A percentile compares a stretch with the other conserved stretches of the same genome.
phyloP scores from a whole-genome alignment of 257 asterid genomes.

The Paulownia fortunei region DNA sequence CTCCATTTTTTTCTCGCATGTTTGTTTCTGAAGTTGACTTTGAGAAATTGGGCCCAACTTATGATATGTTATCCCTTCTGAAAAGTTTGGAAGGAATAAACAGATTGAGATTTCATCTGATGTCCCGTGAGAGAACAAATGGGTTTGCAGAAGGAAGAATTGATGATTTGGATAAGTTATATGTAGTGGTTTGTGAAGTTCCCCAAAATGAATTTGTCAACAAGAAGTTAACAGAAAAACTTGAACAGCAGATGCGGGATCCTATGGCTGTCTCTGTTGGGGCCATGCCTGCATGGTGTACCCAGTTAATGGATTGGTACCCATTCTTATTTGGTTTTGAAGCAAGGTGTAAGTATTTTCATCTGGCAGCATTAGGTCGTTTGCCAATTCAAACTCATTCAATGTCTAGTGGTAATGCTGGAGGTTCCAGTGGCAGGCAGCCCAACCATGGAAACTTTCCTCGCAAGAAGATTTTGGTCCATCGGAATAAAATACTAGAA shows the following conservation, averaged over 20 bases:
- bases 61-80: slow-evolving; percentile 73
- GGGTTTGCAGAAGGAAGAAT: slow-evolving; percentile 65
- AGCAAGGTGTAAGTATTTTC: slow-evolving; percentile 82
- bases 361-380: slow-evolving; percentile 65
- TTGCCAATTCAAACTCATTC: slow-evolving; percentile 48
- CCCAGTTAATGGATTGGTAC: slow-evolving; percentile 71
- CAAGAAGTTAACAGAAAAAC: slow-evolving; percentile 82
- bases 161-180: slow-evolving; percentile 50
- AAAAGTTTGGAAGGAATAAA: slow-evolving; percentile 79
- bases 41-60: slow-evolving; percentile 60
- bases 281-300: slow-evolving; percentile 92
- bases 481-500: slow-evolving; percentile 73
- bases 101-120: slow-evolving; percentile 68
- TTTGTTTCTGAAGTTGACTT: slow-evolving; percentile 46
- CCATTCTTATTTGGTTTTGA: slow-evolving; percentile 88
- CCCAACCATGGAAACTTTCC: slow-evolving; percentile 50
- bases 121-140: slow-evolving; percentile 54
- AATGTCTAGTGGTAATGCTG: slow-evolving; percentile 40
- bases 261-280: slow-evolving; percentile 73
- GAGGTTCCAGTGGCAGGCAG: slow-evolving; percentile 55
- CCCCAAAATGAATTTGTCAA: slow-evolving; percentile 75
- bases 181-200: slow-evolving; percentile 44
- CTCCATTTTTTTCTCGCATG: slow-evolving; percentile 49
- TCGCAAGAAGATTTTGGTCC: slow-evolving; percentile 79
- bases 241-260: slow-evolving; percentile 91